These are phyloP conservation scores for Amaranthus palmeri DNA, from an alignment of 148 eudicot genomes.

Conservation along the genomic window DNA sequence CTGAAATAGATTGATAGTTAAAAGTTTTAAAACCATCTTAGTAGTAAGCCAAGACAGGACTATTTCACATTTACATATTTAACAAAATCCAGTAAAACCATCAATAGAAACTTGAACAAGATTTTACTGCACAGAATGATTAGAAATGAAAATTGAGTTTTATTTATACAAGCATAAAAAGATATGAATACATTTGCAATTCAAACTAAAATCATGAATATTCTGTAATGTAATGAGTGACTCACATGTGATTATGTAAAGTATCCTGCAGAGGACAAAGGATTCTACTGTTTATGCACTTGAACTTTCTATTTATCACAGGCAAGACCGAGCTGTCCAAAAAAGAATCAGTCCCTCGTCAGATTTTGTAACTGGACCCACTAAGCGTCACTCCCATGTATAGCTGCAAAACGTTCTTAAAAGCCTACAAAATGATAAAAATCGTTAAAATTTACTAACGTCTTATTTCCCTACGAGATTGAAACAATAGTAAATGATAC, in stretches of 20 bases:
- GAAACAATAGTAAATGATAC: not conserved
- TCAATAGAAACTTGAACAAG: not conserved
- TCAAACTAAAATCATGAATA: constrained; percentile 28
- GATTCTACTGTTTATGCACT: constrained; percentile 26
- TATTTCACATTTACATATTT: not conserved
- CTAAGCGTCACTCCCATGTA: constrained; percentile 51
- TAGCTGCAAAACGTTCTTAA: constrained; percentile 63
- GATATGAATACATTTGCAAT: constrained; percentile 10
- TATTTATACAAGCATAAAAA: constrained; percentile 24
- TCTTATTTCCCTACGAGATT: not conserved
- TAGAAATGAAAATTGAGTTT: not conserved
- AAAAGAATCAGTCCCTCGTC: constrained; percentile 23
- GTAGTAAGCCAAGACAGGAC: not conserved
- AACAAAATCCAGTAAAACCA: constrained; percentile 1
- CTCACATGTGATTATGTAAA: constrained; percentile 32
- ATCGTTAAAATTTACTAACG: not conserved
- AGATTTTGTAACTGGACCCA: constrained; percentile 31
- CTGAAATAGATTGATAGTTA: not conserved
- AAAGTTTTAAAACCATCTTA: not conserved
- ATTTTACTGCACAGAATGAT: not conserved
- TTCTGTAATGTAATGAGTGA: constrained; percentile 31
- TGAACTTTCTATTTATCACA: constrained; percentile 10
- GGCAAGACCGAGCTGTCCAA: constrained; percentile 11
- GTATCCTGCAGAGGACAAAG: constrained; percentile 20
- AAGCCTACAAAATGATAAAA: constrained; percentile 50